Evolutionary conservation across 306 rosid species (phyloP), one percentile per base, ranked within the genome.

Genomic region (Geum urbanum): DNA sequence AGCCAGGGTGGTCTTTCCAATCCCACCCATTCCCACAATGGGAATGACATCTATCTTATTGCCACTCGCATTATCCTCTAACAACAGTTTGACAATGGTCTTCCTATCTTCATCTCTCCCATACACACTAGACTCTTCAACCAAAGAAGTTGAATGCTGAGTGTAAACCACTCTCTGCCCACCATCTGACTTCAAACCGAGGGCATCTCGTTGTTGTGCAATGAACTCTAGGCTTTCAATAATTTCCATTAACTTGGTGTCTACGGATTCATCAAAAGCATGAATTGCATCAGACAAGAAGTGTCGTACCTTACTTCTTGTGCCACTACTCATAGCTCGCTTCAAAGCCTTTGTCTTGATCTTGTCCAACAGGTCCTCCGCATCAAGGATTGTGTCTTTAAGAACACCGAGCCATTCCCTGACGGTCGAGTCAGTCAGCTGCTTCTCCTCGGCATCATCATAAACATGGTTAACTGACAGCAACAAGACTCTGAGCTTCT

Each of bases 401-500:
- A 66, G 74, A 18, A 44, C 22, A 10, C 59, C 67, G 3, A 80
- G 52, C 77, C 74, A 75, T 6, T 35, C 55, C 46, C 46, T 60
- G 19, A 71, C 72, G 7, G 6, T 9, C 0, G 40, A 41, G 45
- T 75, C n/a, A 12, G 16, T 10, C 3, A 80, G 12, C 45, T 71
- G 77, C 71, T 58, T 71, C 3, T 66, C 63, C 46, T 75, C 84
- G 6, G 84, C 77, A 46, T 75, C 80, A 4, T 60, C 66, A 4
- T 71, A 47, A 52, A 75, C 56, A 12, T 24, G 37, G 7, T 37
- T 54, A n/a, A 43, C 44, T 20, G 71, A 61, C 8, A 20, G 4
- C 55, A 74, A 18, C 35, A 9, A 16, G 6, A 49, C 53, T 2
- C 67, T 51, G 57, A 75, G 39, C 77, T 62, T 75, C 2, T 60